Evolutionary conservation across 106 monocot genomes (phyloP), one percentile per base, ranked within the genome.

Genomic region (Gastrodia elata): DNA sequence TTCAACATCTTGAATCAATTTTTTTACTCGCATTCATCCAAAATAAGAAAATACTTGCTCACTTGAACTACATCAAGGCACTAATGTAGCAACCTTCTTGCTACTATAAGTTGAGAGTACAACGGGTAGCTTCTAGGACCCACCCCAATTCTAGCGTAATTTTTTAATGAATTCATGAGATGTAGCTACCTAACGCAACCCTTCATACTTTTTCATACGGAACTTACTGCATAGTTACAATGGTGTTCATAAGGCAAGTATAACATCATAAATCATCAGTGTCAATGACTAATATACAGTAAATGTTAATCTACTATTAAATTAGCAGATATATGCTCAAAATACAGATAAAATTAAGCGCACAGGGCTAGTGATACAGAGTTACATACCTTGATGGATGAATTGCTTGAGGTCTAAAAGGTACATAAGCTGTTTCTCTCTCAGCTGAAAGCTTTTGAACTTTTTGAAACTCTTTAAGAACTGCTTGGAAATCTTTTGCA

Each of bases 401-500:
- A 41, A 80, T 81, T 72, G 79, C 78, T 72, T 94, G 87, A 27
- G 83, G 87, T 85, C 85, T 75, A 79, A 91, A 88, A 30, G 94
- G 91, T 26, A 75, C 38, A 79, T 82, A 90, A 20, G 86, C 83
- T 25, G 84, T 86, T 77, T 94, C 94, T 56, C 84, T 83, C 70
- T 90, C 91, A 80, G 79, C 86, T 16, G 94, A 85, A 84, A 88
- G 76, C 30, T 80, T 77, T 71, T 94, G 94, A 59, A 78, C 82
- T 75, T 88, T 94, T 73, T 86, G 87, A 64, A 88, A 94, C 67
- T 90, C 88, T 43, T 84, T 85, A 73, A 94, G 80, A 36, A 90
- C 77, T 35, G 84, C 77, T 79, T 88, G 80, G 57, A 94, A 90
- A 88, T 94, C 94, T 81, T 90, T 94, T 13, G 88, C 90, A 40